phyloP scores from a whole-genome alignment of 2,329 filamentous ascomycete genomes.

The Xylaria sp. region DNA sequence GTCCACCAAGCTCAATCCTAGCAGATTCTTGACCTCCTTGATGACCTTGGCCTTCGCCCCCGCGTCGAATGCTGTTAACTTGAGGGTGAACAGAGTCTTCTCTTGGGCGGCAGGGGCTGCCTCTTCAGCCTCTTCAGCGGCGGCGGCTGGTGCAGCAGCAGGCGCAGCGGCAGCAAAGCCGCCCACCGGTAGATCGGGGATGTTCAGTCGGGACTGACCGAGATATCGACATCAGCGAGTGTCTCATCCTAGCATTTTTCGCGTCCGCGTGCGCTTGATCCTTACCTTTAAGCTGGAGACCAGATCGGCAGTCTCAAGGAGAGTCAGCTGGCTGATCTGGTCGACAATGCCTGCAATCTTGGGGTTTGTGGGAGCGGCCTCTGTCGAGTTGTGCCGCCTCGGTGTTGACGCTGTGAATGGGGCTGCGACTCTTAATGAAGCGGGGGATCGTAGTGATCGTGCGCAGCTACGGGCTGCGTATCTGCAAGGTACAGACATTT shows the following conservation, averaged over 20 bases:
- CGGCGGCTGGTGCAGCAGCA: constrained; percentile 61
- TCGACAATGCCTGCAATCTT: constrained; percentile 97
- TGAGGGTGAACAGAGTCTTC: constrained; percentile 96
- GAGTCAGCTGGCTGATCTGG: constrained; percentile 97
- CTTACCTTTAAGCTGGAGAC: constrained; percentile 92
- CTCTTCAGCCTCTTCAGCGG: constrained; percentile 82
- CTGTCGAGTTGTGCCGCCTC: constrained; percentile 89
- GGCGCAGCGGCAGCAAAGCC: constrained; percentile 79
- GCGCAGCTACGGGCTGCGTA: constrained; percentile 69
- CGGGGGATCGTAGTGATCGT: constrained; percentile 61
- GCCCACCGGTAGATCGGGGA: constrained; percentile 95
- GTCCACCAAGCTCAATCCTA: constrained; percentile 95
- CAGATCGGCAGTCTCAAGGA: constrained; percentile 95
- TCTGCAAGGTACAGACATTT: constrained; percentile 69
- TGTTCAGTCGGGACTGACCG: constrained; percentile 85
- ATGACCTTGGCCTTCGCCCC: constrained; percentile 96
- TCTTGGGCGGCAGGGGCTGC: constrained; percentile 89
- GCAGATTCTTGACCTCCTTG: constrained; percentile 98
- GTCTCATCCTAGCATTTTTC: not conserved
- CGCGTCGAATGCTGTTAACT: constrained; percentile 88
- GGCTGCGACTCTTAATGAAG: constrained; percentile 53
- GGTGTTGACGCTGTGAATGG: constrained; percentile 54
- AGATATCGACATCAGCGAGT: constrained; percentile 26
- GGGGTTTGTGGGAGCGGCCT: constrained; percentile 72
- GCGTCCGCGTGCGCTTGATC: not conserved